Base-by-base conservation (phyloP, 139 green algal species). In the Spirogloea muscicola region DNA sequence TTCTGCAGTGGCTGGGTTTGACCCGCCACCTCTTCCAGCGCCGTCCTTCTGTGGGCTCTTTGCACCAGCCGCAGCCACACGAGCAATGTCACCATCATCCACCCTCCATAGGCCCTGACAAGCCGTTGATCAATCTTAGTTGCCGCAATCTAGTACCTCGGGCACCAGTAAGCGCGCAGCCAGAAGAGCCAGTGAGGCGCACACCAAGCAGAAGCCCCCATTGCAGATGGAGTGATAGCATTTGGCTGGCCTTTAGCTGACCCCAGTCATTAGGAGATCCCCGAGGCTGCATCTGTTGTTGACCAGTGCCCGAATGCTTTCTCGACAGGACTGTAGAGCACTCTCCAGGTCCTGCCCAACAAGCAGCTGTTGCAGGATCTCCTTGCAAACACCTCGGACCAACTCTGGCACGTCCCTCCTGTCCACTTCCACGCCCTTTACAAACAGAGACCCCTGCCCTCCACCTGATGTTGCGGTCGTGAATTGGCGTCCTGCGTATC, bases 61-160 rank as follows among this genome's bases (percentile, higher is more conserved):
- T 25, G 5, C 10, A 60, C 16, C 49, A 37, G 49, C 49, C 2
- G 49, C 49, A 60, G 27, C 58, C 13, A n/a, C 34, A n/a, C 10
- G 16, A 21, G 41, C 62, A 37, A 77, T 74, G 68, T 77, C 68
- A 59, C 36, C 34, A 25, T 69, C 68, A 37, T 77, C 34, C 40
- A 77, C 68, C 21, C 68, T 25, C 68, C 68, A 77, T 10, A 77
- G 57, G 16, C 68, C 66, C 66, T 74, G 48, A n/a, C n/a, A n/a
- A n/a, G n/a, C n/a, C n/a, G n/a, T n/a, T n/a, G n/a, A n/a, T n/a
- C n/a, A n/a, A n/a, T n/a, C n/a, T n/a, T n/a, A n/a, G n/a, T n/a
- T n/a, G n/a, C n/a, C n/a, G n/a, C n/a, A n/a, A n/a, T n/a, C n/a
- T n/a, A n/a, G n/a, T n/a, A n/a, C n/a, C n/a, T n/a, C n/a, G n/a